Evolutionary conservation across 306 rosid genomes (phyloP).

Genomic region (Quercus mongolica): DNA sequence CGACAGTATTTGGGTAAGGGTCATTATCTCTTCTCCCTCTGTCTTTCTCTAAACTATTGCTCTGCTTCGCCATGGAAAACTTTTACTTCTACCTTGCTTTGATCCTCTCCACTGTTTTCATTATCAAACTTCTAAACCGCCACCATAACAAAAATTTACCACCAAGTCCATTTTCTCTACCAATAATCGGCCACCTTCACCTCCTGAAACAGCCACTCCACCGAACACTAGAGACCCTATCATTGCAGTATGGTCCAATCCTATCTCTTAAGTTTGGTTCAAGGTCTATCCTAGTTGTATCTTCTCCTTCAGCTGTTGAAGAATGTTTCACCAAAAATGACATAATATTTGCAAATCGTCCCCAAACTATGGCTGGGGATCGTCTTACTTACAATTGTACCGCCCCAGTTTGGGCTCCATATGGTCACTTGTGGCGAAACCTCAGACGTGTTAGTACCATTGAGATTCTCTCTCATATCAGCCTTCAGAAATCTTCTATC

Average conservation of each 20-base stretch:
- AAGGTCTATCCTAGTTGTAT: slow-evolving; percentile 32
- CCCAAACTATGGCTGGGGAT: slow-evolving; percentile 21
- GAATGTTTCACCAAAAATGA: slow-evolving; percentile 40
- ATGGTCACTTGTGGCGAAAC: slow-evolving; percentile 27
- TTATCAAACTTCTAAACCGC: neutral
- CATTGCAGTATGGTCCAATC: slow-evolving; percentile 21
- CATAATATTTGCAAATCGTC: slow-evolving; percentile 42
- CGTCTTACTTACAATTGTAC: slow-evolving; percentile 18
- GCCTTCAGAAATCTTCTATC: slow-evolving; percentile 5
- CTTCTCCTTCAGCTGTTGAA: slow-evolving; percentile 34
- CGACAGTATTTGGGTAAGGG: too few relatives aligned
- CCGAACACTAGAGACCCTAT: slow-evolving; percentile 14
- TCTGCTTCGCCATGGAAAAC: neutral
- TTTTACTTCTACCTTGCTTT: neutral
- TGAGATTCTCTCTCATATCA: slow-evolving; percentile 22
- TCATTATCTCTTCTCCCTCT: neutral
- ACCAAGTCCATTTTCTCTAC: slow-evolving; percentile 40
- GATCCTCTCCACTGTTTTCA: slow-evolving; percentile 5
- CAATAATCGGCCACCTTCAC: slow-evolving; percentile 47
- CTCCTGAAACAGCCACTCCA: slow-evolving; percentile 29
- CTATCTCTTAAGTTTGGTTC: slow-evolving; percentile 26
- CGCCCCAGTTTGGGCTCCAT: slow-evolving; percentile 2
- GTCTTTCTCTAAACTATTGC: neutral
- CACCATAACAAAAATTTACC: slow-evolving; percentile 18
- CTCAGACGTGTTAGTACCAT: slow-evolving; percentile 13